Conservation (phyloP, 2,329 filamentous ascomycete species). For the Chaetomiaceae sp. region DNA sequence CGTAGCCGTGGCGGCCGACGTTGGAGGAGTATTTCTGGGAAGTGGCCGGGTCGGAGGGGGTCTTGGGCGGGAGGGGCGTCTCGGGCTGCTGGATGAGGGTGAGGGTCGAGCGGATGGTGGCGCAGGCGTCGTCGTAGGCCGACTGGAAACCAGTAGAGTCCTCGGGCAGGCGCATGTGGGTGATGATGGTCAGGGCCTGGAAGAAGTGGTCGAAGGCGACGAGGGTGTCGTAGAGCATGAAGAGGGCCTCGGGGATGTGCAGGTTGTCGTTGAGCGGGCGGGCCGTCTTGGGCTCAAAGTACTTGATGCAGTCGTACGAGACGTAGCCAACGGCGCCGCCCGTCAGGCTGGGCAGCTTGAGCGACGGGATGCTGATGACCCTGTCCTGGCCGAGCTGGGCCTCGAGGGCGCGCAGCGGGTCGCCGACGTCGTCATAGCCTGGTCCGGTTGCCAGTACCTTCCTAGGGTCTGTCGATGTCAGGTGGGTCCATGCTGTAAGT, state of each 20-base stretch:
- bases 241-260: conserved; percentile 85
- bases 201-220: conserved; percentile 94
- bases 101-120: conserved; percentile 62
- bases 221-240: conserved; percentile 96
- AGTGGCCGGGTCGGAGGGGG: conserved; percentile 57
- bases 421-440: conserved; percentile 76
- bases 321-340: conserved; percentile 96
- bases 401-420: conserved; percentile 80
- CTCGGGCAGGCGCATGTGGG: conserved; percentile 65
- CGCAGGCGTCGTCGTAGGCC: conserved; percentile 65
- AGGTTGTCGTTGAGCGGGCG: conserved; percentile 84
- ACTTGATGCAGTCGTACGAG: conserved; percentile 93
- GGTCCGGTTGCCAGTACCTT: conserved; percentile 85
- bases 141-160: conserved; percentile 47
- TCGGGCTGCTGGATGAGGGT: conserved; percentile 68
- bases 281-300: conserved; percentile 96
- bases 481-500: background rate
- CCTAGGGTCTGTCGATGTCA: conserved; percentile 50
- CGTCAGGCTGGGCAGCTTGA: conserved; percentile 79
- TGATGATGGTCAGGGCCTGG: conserved; percentile 88
- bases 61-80: conserved; percentile 64
- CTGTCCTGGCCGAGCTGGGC: conserved; percentile 72
- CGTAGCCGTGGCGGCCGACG: conserved; percentile 83
- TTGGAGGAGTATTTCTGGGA: conserved; percentile 73
- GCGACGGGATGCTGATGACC: conserved; percentile 76